Percentiles rank a stretch among this genome's conserved stretches.
Evolutionary conservation across 257 asterid species (phyloP).

Genomic region (Apocynum venetum): DNA sequence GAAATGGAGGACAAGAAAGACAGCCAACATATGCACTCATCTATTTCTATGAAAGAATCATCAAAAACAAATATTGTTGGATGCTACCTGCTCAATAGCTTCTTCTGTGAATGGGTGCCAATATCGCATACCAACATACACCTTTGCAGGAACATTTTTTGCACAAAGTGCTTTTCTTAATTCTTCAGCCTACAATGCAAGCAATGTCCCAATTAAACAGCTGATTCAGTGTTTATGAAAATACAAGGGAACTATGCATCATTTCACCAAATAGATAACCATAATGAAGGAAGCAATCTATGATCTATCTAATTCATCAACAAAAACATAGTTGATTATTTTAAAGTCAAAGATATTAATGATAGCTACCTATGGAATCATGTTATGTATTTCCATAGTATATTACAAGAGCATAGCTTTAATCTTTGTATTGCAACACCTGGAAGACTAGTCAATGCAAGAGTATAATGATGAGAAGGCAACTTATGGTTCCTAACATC

Average conservation of each 20-base stretch:
- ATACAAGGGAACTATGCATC: neutral
- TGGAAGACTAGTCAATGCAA: neutral
- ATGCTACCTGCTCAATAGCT: conserved; percentile 83
- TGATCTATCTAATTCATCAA: neutral
- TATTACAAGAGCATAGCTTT: neutral
- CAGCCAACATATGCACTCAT: neutral
- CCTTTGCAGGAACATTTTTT: conserved; percentile 85
- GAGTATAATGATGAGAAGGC: neutral
- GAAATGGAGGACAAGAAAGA: neutral
- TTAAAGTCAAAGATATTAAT: neutral
- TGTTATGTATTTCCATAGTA: neutral
- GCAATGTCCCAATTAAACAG: conserved; percentile 19
- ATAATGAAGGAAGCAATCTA: neutral
- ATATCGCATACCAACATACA: conserved; percentile 97
- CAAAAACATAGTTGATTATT: neutral
- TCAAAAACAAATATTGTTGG: conserved; percentile 8
- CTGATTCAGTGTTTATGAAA: neutral
- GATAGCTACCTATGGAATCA: neutral
- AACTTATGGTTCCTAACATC: neutral
- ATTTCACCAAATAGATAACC: neutral
- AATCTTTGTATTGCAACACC: neutral
- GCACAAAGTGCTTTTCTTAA: conserved; percentile 67
- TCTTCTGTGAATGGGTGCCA: conserved; percentile 99
- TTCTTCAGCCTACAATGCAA: conserved; percentile 74
- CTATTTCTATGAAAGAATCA: neutral